Conservation (phyloP, 805 yeast species). For the Lipomyces sp. region DNA sequence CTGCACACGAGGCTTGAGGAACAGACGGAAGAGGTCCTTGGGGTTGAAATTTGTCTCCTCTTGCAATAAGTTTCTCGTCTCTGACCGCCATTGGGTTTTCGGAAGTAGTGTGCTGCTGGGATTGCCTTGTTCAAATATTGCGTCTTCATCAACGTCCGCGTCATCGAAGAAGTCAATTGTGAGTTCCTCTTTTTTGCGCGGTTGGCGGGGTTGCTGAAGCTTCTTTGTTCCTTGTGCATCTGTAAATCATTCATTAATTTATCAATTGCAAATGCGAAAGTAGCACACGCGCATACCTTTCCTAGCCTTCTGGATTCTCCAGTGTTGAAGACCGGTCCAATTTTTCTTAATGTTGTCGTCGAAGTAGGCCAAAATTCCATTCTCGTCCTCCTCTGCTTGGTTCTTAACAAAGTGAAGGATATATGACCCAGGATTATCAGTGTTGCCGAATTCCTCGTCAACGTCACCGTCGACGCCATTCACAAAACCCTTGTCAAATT, state of each 20-base stretch:
- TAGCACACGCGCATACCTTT: conserved; percentile 3
- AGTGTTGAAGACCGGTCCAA: conserved; percentile 91
- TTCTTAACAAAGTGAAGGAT: conserved; percentile 21
- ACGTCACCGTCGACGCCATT: conserved; percentile 17
- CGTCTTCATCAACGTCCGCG: conserved; percentile 49
- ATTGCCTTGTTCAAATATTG: conserved; percentile 50
- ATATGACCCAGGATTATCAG: conserved; percentile 14
- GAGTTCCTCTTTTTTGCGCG: conserved; percentile 45
- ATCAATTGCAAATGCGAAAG: background rate
- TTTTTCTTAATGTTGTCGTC: conserved; percentile 70
- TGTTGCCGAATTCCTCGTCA: conserved; percentile 39
- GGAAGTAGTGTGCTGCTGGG: conserved; percentile 49
- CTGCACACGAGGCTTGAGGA: conserved; percentile 61
- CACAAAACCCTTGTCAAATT: conserved; percentile 18
- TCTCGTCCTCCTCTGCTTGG: conserved; percentile 34
- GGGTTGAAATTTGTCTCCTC: conserved; percentile 76
- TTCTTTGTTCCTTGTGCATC: conserved; percentile 17
- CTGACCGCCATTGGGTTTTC: conserved; percentile 49
- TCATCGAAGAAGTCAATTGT: conserved; percentile 53
- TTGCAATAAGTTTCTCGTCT: conserved; percentile 61
- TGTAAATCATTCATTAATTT: background rate
- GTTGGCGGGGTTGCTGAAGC: conserved; percentile 19
- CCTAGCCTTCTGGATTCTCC: conserved; percentile 76
- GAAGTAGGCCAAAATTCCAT: conserved; percentile 70
- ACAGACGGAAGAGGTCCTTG: conserved; percentile 65